Percentiles rank a stretch among this genome's conserved stretches.
Conservation (phyloP, 371 early-diverging fungal species). For the Blakeslea trispora region DNA sequence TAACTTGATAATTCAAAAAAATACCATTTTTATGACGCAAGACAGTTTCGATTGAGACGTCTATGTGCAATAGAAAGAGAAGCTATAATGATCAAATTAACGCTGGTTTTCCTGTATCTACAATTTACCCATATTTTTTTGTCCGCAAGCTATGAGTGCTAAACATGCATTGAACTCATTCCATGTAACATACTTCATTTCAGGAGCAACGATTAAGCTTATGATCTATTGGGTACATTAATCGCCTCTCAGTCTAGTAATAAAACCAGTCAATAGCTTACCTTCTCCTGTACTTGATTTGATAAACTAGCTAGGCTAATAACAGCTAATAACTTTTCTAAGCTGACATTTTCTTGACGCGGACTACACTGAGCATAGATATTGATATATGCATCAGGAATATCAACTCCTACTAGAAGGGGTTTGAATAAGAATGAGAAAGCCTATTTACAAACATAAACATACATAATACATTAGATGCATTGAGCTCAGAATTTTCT, state of each 20-base stretch:
- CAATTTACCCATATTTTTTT: slow-evolving; percentile 71
- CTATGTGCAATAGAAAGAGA: slow-evolving; percentile 7
- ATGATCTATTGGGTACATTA: slow-evolving; percentile 8
- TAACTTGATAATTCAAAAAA: neutral
- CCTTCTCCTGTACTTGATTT: slow-evolving; percentile 8
- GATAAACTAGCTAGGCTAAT: slow-evolving; percentile 10
- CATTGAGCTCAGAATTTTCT: neutral
- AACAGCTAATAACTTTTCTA: slow-evolving; percentile 6
- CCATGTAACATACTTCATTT: slow-evolving; percentile 56
- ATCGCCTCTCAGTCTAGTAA: neutral
- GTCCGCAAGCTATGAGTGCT: slow-evolving; percentile 72
- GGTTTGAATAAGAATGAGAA: neutral
- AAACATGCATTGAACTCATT: slow-evolving; percentile 72
- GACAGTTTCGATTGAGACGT: slow-evolving; percentile 37
- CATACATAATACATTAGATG: slow-evolving; percentile 17
- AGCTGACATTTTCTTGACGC: slow-evolving; percentile 4
- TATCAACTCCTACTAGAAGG: slow-evolving; percentile 16
- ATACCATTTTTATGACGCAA: slow-evolving; percentile 39
- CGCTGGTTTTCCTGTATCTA: neutral
- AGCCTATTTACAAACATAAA: neutral
- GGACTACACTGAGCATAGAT: slow-evolving; percentile 15
- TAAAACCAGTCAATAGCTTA: neutral
- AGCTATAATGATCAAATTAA: neutral
- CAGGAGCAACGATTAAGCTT: slow-evolving; percentile 38
- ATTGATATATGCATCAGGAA: slow-evolving; percentile 19